Evolutionary conservation across 2,329 filamentous ascomycete species (phyloP).

Genomic region (Claviceps digitariae): DNA sequence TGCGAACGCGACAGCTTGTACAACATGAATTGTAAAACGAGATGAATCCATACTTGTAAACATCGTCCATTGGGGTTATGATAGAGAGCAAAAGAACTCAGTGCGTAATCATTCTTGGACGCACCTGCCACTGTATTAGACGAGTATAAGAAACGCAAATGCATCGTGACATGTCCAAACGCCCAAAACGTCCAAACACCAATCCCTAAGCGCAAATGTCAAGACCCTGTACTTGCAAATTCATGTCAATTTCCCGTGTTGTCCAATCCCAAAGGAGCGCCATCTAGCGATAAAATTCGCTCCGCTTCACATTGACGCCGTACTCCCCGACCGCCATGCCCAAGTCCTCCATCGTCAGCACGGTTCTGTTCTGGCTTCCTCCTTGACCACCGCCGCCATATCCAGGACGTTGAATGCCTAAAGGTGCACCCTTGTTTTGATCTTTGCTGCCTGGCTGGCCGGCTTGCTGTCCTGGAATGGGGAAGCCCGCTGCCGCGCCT

Average conservation of each 20-base stretch:
- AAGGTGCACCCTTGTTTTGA: slow-evolving; percentile 43
- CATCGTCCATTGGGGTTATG: background rate
- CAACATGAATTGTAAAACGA: background rate
- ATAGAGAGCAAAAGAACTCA: background rate
- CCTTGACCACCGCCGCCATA: slow-evolving; percentile 83
- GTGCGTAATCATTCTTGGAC: background rate
- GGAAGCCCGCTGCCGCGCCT: slow-evolving; percentile 59
- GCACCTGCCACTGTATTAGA: background rate
- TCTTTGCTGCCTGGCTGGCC: slow-evolving; percentile 43
- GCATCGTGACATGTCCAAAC: background rate
- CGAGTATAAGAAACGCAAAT: background rate
- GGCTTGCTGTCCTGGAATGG: slow-evolving; percentile 48
- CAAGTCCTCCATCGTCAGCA: slow-evolving; percentile 96
- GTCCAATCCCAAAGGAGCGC: too few species aligned
- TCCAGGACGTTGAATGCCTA: slow-evolving; percentile 64
- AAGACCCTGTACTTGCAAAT: background rate
- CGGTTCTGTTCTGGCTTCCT: slow-evolving; percentile 78
- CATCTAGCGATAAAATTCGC: slow-evolving; percentile 77
- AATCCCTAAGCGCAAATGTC: background rate
- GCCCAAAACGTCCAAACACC: background rate
- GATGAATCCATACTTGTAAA: background rate
- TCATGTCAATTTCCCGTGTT: background rate
- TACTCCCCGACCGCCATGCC: slow-evolving; percentile 98
- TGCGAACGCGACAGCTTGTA: background rate
- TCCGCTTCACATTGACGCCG: slow-evolving; percentile 91